Base-by-base conservation (phyloP, 257 asterid species). In the Rubia yunnanensis region DNA sequence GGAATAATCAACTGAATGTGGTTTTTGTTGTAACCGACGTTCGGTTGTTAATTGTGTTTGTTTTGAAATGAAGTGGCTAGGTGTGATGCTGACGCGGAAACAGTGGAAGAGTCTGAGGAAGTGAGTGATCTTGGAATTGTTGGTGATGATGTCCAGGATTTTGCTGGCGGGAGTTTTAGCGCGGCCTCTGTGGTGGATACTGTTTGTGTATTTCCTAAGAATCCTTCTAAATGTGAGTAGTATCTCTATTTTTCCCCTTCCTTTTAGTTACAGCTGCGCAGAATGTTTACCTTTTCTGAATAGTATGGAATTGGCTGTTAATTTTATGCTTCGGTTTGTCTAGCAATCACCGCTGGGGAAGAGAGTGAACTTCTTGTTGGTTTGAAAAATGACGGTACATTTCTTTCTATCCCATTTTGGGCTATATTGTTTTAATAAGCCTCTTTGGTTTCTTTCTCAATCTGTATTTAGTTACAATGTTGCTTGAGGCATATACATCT, bases 361-460 rank as follows among this genome's bases (percentile, higher is more conserved):
- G 98, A 94, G 67, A 78, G 87, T 44, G 98, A 88, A 73, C 91
- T 94, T 70, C 74, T 94, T 10, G 96, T 90, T 80, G 99, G 99
- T 70, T 65, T 94, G 27, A 85, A 88, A 78, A 86, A 94, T 74
- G 95, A 86, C n/a, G 98, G 99, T 94, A 90, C 66, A 58, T 63
- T 57, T 22, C 35, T 68, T 74, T 41, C 26, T 18, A 59, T 20
- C 9, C 2, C 35, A 35, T 24, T 5, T 34, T 8, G 17, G 1
- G n/a, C 57, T 15, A 30, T 8, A 39, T 15, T 5, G 58, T 10
- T 9, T 26, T 54, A 14, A 18, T 15, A 35, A 11, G 26, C 8
- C 23, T 17, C 26, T 23, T 11, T 20, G 32, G n/a, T 10, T 23
- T 2, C 24, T 50, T 26, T 15, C 22, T 71, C 31, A 26, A 31